Percentiles rank a stretch among this genome's conserved stretches.
Evolutionary conservation across 164 flowering plant species (phyloP).

Genomic region (Magnolia sinica): DNA sequence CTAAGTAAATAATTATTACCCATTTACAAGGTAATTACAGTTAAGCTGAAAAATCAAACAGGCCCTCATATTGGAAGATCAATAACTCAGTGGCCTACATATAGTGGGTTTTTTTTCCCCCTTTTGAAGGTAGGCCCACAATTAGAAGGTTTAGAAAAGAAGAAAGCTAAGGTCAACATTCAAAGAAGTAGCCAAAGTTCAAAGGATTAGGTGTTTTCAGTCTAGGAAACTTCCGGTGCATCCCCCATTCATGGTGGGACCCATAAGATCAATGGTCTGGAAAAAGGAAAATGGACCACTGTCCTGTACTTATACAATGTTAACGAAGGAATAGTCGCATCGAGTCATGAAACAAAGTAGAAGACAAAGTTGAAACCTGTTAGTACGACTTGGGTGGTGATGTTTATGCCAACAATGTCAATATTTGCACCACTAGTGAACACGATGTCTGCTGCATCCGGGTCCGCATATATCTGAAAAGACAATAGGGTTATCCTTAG

Average conservation of each 20-base stretch:
- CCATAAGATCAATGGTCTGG: neutral
- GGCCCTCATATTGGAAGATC: no score
- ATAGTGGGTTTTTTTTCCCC: no score
- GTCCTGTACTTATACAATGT: neutral
- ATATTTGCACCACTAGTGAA: conserved; percentile 93
- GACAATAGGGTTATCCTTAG: neutral
- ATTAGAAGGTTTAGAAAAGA: no score
- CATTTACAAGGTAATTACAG: no score
- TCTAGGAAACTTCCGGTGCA: neutral
- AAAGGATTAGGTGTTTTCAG: no score
- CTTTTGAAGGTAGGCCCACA: no score
- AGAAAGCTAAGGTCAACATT: no score
- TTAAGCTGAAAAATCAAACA: no score
- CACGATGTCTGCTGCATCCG: conserved; percentile 97
- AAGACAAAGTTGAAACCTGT: conserved; percentile 44
- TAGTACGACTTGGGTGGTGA: conserved; percentile 83
- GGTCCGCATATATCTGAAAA: conserved; percentile 91
- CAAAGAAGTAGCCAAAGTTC: no score
- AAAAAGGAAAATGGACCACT: neutral
- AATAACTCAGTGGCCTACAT: no score
- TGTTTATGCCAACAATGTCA: conserved; percentile 84
- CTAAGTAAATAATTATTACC: no score
- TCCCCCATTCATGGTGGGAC: neutral
- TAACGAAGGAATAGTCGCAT: neutral
- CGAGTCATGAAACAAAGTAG: neutral